These are phyloP conservation scores for Raddia distichophylla DNA, from an alignment of 176 grass and related monocot genomes.

Conservation along the genomic window DNA sequence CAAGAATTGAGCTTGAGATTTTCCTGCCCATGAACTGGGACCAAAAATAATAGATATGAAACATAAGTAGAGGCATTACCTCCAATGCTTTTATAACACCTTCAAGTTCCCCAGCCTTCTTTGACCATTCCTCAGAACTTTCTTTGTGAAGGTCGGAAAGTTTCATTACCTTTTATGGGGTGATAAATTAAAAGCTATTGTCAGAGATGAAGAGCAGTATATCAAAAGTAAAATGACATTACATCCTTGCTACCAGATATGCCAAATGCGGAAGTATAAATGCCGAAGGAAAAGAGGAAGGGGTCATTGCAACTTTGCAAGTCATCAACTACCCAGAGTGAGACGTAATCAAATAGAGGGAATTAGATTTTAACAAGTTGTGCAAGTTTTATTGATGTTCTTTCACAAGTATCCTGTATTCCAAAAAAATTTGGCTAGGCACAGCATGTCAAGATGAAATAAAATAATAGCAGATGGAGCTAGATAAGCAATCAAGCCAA, in stretches of 20 bases:
- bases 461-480: neutral
- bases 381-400: neutral
- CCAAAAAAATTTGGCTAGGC: neutral
- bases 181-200: neutral
- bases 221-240: neutral
- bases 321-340: conserved; percentile 14
- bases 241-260: neutral
- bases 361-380: conserved; percentile 1
- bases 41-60: neutral
- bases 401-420: neutral
- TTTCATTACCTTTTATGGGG: conserved; percentile 72
- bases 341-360: neutral
- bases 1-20: conserved; percentile 38
- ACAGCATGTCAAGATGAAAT: neutral
- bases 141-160: conserved; percentile 91
- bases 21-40: conserved; percentile 11
- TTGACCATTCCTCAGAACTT: conserved; percentile 91
- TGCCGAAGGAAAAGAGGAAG: neutral
- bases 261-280: neutral
- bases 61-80: conserved; percentile 52
- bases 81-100: conserved; percentile 99
- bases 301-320: neutral
- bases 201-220: conserved; percentile 3
- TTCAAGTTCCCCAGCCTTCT: conserved; percentile 88
- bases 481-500: neutral